Percentiles rank a stretch among this genome's conserved stretches.
These are phyloP conservation scores for Starmerella bombi DNA, from an alignment of 805 yeast genomes.

Conservation along the genomic window DNA sequence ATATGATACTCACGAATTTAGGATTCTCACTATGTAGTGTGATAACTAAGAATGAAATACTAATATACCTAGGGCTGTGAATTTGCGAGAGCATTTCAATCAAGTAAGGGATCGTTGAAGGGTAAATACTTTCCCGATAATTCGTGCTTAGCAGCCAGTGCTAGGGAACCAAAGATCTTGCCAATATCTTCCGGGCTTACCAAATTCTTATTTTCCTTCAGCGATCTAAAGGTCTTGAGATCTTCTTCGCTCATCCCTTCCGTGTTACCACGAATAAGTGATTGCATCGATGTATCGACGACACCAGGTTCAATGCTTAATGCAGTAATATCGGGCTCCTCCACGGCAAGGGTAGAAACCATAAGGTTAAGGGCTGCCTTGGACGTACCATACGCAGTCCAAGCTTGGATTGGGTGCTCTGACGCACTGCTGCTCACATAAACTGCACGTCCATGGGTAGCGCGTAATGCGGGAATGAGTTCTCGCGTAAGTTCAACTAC, in stretches of 20 bases:
- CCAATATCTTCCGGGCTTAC: conserved; percentile 65
- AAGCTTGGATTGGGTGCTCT: conserved; percentile 45
- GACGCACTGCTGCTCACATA: conserved; percentile 88
- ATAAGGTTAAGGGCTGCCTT: conserved; percentile 85
- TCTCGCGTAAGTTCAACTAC: conserved; percentile 44
- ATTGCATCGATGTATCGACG: no score
- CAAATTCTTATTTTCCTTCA: conserved; percentile 45
- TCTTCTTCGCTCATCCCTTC: conserved; percentile 47
- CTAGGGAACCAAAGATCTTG: conserved; percentile 50
- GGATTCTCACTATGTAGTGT: no score
- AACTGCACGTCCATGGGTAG: conserved; percentile 47
- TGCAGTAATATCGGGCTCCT: no score
- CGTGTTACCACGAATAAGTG: conserved; percentile 54
- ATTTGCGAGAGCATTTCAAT: no score
- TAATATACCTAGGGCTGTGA: no score
- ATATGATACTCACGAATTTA: no score
- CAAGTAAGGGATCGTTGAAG: conserved; percentile 34
- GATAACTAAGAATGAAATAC: no score
- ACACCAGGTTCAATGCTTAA: no score
- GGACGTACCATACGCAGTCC: conserved; percentile 88
- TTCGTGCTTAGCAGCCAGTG: conserved; percentile 43
- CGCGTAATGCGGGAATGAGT: conserved; percentile 39
- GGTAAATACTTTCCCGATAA: conserved; percentile 60
- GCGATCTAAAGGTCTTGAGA: conserved; percentile 47
- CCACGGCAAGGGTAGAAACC: conserved; percentile 51